Evolutionary conservation across 768 basidiomycete species (phyloP).

Genomic region (Leccinum incarnatum): DNA sequence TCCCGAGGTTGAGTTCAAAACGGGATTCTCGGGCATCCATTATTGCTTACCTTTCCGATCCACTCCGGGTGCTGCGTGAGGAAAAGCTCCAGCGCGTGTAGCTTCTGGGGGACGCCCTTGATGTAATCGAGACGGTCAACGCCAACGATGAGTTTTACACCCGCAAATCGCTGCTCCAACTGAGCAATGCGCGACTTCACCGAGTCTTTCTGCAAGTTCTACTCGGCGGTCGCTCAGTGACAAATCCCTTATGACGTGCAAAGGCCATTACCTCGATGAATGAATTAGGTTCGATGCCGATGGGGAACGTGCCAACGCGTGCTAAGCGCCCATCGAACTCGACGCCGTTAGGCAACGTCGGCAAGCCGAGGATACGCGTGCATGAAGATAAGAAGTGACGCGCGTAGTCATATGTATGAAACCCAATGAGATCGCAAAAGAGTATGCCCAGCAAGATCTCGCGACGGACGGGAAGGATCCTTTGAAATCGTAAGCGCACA

Average conservation of each 20-base stretch:
- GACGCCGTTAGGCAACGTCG: conserved; percentile 98
- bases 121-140: conserved; percentile 99
- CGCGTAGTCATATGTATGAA: conserved; percentile 99
- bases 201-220: conserved; percentile 77
- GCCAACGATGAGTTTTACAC: conserved; percentile 96
- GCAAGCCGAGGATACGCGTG: conserved; percentile 90
- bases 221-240: conserved; percentile 7
- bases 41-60: conserved; percentile 80
- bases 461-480: conserved; percentile 93
- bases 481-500: conserved; percentile 28
- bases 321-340: conserved; percentile 94
- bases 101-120: conserved; percentile 98
- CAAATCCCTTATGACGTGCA: neutral
- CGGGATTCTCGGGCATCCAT: neutral
- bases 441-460: conserved; percentile 97
- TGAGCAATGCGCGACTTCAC: conserved; percentile 80
- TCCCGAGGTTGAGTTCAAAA: conserved; percentile 1
- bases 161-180: conserved; percentile 87
- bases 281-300: conserved; percentile 93
- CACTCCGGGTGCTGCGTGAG: conserved; percentile 97
- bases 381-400: conserved; percentile 99
- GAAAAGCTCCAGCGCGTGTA: conserved; percentile 96
- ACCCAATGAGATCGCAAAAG: conserved; percentile 96
- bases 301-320: conserved; percentile 98
- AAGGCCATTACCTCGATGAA: conserved; percentile 68